Evolutionary conservation across 768 basidiomycete species (phyloP).

Genomic region (Podaxis sp.): DNA sequence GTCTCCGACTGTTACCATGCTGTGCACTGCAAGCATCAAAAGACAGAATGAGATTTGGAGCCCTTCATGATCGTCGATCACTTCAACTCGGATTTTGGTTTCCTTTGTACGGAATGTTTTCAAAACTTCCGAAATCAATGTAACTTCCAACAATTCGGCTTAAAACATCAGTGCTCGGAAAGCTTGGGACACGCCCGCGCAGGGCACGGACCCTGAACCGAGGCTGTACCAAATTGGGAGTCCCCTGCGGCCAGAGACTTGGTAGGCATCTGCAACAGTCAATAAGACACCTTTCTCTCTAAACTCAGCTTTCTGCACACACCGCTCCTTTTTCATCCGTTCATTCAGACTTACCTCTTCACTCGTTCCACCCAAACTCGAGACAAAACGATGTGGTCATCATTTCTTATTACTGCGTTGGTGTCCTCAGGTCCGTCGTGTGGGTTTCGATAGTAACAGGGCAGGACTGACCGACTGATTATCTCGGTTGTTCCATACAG

Average conservation of each 20-base stretch:
- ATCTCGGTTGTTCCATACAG: neutral
- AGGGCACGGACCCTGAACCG: neutral
- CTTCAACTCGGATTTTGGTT: neutral
- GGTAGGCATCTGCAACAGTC: neutral
- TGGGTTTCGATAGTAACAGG: neutral
- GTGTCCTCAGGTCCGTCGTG: neutral
- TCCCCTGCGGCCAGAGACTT: neutral
- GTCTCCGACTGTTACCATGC: neutral
- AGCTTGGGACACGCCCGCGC: neutral
- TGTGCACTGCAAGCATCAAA: neutral
- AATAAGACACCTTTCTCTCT: neutral
- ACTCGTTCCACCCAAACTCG: neutral
- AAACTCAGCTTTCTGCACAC: neutral
- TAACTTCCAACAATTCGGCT: too few relatives aligned
- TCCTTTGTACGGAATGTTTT: neutral
- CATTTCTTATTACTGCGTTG: neutral
- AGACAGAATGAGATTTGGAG: neutral
- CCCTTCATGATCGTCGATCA: neutral
- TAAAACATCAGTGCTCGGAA: neutral
- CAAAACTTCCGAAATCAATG: too few relatives aligned
- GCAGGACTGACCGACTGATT: neutral
- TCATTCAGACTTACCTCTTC: neutral
- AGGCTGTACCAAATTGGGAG: neutral
- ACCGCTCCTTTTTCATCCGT: neutral
- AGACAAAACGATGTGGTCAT: neutral